Base-by-base conservation (phyloP, 2,329 filamentous ascomycete species). In the Claviceps africana region DNA sequence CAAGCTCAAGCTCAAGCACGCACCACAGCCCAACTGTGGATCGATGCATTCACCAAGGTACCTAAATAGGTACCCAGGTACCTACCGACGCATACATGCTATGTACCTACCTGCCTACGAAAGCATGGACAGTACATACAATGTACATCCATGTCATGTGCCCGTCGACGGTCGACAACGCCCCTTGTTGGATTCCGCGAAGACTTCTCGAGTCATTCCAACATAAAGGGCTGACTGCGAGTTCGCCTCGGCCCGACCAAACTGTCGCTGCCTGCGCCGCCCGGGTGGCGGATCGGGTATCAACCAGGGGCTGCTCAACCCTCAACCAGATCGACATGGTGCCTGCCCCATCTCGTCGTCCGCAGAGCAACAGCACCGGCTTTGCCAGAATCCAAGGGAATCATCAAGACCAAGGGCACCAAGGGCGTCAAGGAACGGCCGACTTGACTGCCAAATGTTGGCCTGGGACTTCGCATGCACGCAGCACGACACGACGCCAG, bases 21-120 rank as follows among this genome's bases (percentile, higher is more conserved):
- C 53, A 54, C 21, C 31, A 48, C 43, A 45, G 51, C 53, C 51
- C 48, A 52, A 53, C 44, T 55, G 53, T 55, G 53, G 53, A 55
- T 53, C 53, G 22, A 48, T 31, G 51, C 47, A 53, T 47, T 47
- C 45, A n/a, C 4, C 21, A n/a, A n/a, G n/a, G n/a, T n/a, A n/a
- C n/a, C n/a, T n/a, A n/a, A n/a, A n/a, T n/a, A n/a, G n/a, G n/a
- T n/a, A n/a, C n/a, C n/a, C n/a, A n/a, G n/a, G n/a, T n/a, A n/a
- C n/a, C n/a, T n/a, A n/a, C n/a, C n/a, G n/a, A n/a, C n/a, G n/a
- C n/a, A n/a, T 25, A 37, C 13, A 37, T 37, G 8, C 15, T 17
- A 37, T 37, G 33, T 33, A 33, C 31, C n/a, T n/a, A n/a, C n/a
- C n/a, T n/a, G n/a, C n/a, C n/a, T n/a, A n/a, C n/a, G n/a, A n/a